A percentile compares a stretch with the other conserved stretches of the same genome.
phyloP scores from a whole-genome alignment of 306 rosid genomes.

The Vigna unguiculata region DNA sequence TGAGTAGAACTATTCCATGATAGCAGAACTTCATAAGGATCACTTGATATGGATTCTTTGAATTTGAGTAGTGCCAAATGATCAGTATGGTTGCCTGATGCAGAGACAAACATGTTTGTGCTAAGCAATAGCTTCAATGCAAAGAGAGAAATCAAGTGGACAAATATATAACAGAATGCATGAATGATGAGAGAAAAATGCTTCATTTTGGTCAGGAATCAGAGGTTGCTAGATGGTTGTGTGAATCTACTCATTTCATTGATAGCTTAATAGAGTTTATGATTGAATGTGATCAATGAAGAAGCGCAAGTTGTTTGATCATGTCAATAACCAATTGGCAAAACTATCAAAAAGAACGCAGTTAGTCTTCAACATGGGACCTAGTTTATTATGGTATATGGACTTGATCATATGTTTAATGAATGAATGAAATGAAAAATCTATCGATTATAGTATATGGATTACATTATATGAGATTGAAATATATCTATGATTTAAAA shows the following conservation, averaged over 20 bases:
- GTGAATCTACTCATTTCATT: not conserved
- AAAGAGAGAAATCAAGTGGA: not conserved
- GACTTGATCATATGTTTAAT: too few relatives aligned
- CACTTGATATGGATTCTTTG: not conserved
- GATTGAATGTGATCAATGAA: not conserved
- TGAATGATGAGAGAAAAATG: not conserved
- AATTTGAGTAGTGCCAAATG: not conserved
- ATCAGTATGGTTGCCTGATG: conserved; percentile 21
- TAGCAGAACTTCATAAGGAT: not conserved
- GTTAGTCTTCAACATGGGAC: too few relatives aligned
- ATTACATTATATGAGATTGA: too few relatives aligned
- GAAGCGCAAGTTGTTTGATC: too few relatives aligned
- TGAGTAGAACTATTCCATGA: not conserved
- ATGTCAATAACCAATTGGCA: too few relatives aligned
- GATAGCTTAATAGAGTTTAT: not conserved
- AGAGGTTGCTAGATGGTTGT: not conserved
- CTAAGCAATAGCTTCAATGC: not conserved
- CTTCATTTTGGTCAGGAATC: not conserved
- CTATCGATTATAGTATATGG: too few relatives aligned
- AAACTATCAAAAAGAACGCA: too few relatives aligned
- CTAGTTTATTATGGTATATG: too few relatives aligned
- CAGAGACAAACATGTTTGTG: not conserved
- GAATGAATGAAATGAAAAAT: too few relatives aligned
- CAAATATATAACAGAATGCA: not conserved
- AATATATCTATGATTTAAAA: too few relatives aligned